Evolutionary conservation across 2,329 filamentous ascomycete genomes (phyloP).

Genomic region (Aspergillus aculeatus): DNA sequence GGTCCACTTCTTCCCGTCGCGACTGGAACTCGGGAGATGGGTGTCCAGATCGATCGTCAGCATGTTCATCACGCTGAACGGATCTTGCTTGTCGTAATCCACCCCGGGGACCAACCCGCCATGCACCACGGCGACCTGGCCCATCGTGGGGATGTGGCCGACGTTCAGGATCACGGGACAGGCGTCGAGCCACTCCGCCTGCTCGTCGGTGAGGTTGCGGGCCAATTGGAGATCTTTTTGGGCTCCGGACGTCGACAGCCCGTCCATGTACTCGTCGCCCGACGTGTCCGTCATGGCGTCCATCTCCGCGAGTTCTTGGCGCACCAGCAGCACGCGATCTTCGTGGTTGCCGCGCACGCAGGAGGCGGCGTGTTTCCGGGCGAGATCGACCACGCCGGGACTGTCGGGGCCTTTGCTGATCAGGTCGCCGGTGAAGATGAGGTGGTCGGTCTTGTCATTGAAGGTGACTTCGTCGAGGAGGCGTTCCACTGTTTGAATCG

Average conservation of each 20-base stretch:
- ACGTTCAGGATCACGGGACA: slow-evolving; percentile 78
- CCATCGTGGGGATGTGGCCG: slow-evolving; percentile 60
- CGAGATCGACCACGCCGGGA: slow-evolving; percentile 70
- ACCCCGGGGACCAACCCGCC: slow-evolving; percentile 79
- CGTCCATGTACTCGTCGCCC: slow-evolving; percentile 27
- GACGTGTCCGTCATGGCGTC: slow-evolving; percentile 18
- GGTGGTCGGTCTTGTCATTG: slow-evolving; percentile 63
- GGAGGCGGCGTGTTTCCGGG: slow-evolving; percentile 70
- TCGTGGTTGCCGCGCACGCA: slow-evolving; percentile 93
- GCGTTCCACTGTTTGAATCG: slow-evolving; percentile 40
- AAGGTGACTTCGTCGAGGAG: slow-evolving; percentile 69
- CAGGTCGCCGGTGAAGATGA: slow-evolving; percentile 75
- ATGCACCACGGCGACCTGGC: slow-evolving; percentile 75
- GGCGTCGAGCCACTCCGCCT: slow-evolving; percentile 66
- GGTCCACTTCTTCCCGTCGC: slow-evolving; percentile 64
- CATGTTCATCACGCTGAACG: slow-evolving; percentile 89
- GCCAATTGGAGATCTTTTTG: slow-evolving; percentile 51
- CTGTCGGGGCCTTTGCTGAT: slow-evolving; percentile 87
- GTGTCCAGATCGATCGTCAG: slow-evolving; percentile 68
- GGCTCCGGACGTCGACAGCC: slow-evolving; percentile 23
- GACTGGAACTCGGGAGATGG: slow-evolving; percentile 55
- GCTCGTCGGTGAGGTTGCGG: slow-evolving; percentile 57
- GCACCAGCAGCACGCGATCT: slow-evolving; percentile 73
- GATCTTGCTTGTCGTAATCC: slow-evolving; percentile 67
- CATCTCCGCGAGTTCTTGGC: slow-evolving; percentile 45